These are phyloP conservation scores for Neurospora crassa DNA, from an alignment of 2,329 filamentous ascomycete species.

Conservation along the genomic window DNA sequence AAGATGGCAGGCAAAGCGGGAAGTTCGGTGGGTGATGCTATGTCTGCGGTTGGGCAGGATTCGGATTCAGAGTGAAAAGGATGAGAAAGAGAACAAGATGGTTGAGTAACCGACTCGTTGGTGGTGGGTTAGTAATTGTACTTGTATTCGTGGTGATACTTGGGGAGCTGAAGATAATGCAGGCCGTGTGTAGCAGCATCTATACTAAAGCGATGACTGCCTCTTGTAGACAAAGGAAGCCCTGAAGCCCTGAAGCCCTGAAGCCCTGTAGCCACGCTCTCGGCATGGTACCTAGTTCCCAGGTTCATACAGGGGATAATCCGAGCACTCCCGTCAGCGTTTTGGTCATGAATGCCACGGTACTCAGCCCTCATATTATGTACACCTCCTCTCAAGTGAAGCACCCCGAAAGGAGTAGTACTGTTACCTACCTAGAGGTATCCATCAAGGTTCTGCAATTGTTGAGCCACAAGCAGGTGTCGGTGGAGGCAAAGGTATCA, in stretches of 20 bases:
- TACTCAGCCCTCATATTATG: background rate
- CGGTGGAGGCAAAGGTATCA: background rate
- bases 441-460: background rate
- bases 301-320: background rate
- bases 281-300: background rate
- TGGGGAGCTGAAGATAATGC: background rate
- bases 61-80: constrained; percentile 1
- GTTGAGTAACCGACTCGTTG: constrained; percentile 5
- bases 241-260: background rate
- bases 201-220: background rate
- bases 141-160: background rate
- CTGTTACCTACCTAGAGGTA: no score
- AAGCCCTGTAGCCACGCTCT: background rate
- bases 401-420: background rate
- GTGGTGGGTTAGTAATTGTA: background rate
- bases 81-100: background rate
- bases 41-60: background rate
- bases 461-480: background rate
- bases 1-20: constrained; percentile 27
- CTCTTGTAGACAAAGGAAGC: background rate
- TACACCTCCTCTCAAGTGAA: background rate
- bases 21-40: background rate
- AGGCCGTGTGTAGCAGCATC: background rate
- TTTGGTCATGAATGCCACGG: background rate
- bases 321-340: background rate